phyloP scores from a whole-genome alignment of 495 filamentous ascomycete species.

The Trichoderma reesei region DNA sequence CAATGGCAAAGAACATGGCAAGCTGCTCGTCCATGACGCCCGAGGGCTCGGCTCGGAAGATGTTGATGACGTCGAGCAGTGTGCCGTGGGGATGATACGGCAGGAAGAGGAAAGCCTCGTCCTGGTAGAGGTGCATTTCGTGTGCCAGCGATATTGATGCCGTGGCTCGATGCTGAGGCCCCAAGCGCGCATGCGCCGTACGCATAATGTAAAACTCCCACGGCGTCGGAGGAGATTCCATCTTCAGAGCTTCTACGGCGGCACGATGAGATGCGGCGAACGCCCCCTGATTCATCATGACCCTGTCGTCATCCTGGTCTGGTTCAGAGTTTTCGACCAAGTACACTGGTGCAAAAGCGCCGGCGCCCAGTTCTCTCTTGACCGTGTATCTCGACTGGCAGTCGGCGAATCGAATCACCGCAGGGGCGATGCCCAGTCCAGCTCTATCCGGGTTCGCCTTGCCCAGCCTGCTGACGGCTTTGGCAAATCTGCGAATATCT shows the following conservation, averaged over 20 bases:
- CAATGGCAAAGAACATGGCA: conserved; percentile 90
- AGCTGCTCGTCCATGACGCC: conserved; percentile 77
- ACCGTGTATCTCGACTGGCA: conserved; percentile 57
- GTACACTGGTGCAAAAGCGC: conserved; percentile 92
- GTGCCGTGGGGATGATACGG: conserved; percentile 87
- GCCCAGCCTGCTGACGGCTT: conserved; percentile 49
- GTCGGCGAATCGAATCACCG: conserved; percentile 59
- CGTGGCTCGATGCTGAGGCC: conserved; percentile 51
- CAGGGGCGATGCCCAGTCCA: conserved; percentile 42
- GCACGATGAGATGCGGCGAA: conserved; percentile 36
- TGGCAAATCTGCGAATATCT: conserved; percentile 74
- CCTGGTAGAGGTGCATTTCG: conserved; percentile 77
- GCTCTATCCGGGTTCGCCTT: conserved; percentile 56
- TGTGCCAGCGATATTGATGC: conserved; percentile 71
- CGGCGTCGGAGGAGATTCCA: conserved; percentile 71
- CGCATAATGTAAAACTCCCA: conserved; percentile 99
- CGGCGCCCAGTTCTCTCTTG: conserved; percentile 80
- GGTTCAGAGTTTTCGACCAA: conserved; percentile 60
- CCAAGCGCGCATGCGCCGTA: conserved; percentile 63
- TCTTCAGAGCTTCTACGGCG: conserved; percentile 76
- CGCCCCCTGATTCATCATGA: conserved; percentile 41
- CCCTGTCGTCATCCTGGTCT: conserved; percentile 35
- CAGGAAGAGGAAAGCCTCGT: conserved; percentile 77
- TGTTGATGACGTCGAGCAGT: conserved; percentile 83
- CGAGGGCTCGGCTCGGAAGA: conserved; percentile 58